phyloP scores from a whole-genome alignment of 805 yeast genomes.

The Candida insectalens region DNA sequence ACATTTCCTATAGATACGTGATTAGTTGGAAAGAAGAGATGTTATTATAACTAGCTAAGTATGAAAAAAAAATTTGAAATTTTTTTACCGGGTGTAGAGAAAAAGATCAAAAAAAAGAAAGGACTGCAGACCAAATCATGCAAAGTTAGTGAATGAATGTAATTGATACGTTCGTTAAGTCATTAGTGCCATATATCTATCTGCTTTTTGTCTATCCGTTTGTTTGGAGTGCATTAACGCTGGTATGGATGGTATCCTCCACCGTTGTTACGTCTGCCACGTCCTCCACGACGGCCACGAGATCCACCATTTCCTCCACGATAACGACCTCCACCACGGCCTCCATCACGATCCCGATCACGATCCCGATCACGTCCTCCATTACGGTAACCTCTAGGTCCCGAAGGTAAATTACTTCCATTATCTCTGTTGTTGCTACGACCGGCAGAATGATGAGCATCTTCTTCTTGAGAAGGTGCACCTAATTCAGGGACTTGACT shows the following conservation, averaged over 20 bases:
- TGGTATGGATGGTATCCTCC: constrained; percentile 24
- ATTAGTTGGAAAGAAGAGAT: neutral
- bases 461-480: neutral
- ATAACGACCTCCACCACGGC: constrained; percentile 7
- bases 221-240: no score
- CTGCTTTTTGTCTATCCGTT: no score
- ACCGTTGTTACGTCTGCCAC: constrained; percentile 7
- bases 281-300: constrained; percentile 4
- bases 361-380: constrained; percentile 3
- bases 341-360: neutral
- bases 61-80: neutral
- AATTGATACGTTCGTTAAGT: no score
- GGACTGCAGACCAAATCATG: no score
- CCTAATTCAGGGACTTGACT: neutral
- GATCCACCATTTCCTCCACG: constrained; percentile 16
- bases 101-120: no score
- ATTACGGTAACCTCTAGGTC: constrained; percentile 21
- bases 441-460: neutral
- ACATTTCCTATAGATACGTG: constrained; percentile 9
- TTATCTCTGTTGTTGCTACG: neutral
- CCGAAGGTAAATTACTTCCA: constrained; percentile 18
- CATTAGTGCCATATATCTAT: no score
- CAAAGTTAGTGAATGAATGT: no score
- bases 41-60: neutral
- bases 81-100: no score